Base-by-base conservation (phyloP, 768 basidiomycete species). In the Boletus reticuloceps region DNA sequence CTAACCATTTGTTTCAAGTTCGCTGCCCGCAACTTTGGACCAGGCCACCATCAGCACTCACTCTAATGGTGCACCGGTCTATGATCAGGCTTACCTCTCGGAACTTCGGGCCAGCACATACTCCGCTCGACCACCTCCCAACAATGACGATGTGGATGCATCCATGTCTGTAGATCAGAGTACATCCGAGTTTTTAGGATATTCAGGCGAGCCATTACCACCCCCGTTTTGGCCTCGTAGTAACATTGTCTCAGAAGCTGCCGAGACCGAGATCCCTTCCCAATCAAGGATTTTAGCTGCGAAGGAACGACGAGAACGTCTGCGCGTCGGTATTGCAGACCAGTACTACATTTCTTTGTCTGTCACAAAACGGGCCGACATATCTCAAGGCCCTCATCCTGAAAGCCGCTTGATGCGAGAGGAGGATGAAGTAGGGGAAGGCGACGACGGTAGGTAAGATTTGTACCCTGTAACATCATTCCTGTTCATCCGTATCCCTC, bases 381-480 rank as follows among this genome's bases (percentile, higher is more conserved):
- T 74, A 36, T 69, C 79, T 10, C 77, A 81, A 60, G 91, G 91
- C 0, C 91, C 91, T 8, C 91, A 93, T 75, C 92, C 91, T 8
- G 88, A 87, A 61, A 92, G 90, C 66, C 81, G 92, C 10, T 72
- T 94, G 27, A 66, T 89, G 72, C 77, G 92, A 47, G 92, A 94
- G 70, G 92, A 94, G 39, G 92, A 94, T 68, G 90, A 94, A 59
- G 67, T 91, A 2, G 92, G 92, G 12, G 90, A 94, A 66, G 91
- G 85, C 3, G 92, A 94, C 38, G 92, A 94, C 58, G 92, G 92
- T 91, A 62, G 40, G 81, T 68, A 19, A 47, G 46, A 53, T 20
- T 49, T 50, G 16, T n/a, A 2, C 12, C 22, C 27, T 19, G 34
- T 31, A 19, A 5, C 6, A 36, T 36, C 49, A 56, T 56, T 55